phyloP scores from a whole-genome alignment of 768 basidiomycete species.

The Phaeotremella skinneri region DNA sequence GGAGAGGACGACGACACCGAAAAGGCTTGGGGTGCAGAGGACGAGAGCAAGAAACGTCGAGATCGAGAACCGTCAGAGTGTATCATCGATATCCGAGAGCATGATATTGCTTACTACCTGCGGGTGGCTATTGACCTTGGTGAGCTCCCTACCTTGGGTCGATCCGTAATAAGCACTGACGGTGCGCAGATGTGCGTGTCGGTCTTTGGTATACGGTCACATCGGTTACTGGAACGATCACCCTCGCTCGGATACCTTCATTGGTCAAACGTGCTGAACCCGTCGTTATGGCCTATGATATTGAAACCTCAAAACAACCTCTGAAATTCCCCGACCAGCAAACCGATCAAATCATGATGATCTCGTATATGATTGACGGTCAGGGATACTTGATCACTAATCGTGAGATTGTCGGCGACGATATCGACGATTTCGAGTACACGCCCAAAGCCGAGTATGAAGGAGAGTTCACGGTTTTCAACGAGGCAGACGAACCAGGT shows the following conservation, averaged over 20 bases:
- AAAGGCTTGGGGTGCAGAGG: slow-evolving; percentile 53
- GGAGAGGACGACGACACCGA: slow-evolving; percentile 56
- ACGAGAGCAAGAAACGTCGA: slow-evolving; percentile 56
- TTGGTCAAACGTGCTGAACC: slow-evolving; percentile 98
- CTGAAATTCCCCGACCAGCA: slow-evolving; percentile 96
- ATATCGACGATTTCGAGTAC: slow-evolving; percentile 98
- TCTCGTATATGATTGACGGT: slow-evolving; percentile 98
- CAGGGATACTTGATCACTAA: slow-evolving; percentile 93
- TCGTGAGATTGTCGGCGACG: slow-evolving; percentile 92
- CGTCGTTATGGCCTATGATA: slow-evolving; percentile 98
- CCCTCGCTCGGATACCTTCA: slow-evolving; percentile 67
- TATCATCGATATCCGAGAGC: slow-evolving; percentile 92
- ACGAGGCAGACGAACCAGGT: slow-evolving; percentile 86
- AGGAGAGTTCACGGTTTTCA: slow-evolving; percentile 92
- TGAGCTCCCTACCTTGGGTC: slow-evolving; percentile 35
- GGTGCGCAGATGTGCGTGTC: slow-evolving; percentile 71
- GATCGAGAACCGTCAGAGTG: slow-evolving; percentile 72
- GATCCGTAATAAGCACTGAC: slow-evolving; percentile 3
- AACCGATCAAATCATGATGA: slow-evolving; percentile 99
- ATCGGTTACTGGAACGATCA: slow-evolving; percentile 75
- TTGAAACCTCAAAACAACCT: slow-evolving; percentile 99
- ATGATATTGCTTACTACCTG: slow-evolving; percentile 94
- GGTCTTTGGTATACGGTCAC: slow-evolving; percentile 95
- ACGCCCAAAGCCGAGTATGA: slow-evolving; percentile 98
- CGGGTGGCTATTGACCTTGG: slow-evolving; percentile 98